Percentiles rank a stretch among this genome's conserved stretches.
phyloP scores from a whole-genome alignment of 164 flowering plant species.

The Brasenia schreberi region DNA sequence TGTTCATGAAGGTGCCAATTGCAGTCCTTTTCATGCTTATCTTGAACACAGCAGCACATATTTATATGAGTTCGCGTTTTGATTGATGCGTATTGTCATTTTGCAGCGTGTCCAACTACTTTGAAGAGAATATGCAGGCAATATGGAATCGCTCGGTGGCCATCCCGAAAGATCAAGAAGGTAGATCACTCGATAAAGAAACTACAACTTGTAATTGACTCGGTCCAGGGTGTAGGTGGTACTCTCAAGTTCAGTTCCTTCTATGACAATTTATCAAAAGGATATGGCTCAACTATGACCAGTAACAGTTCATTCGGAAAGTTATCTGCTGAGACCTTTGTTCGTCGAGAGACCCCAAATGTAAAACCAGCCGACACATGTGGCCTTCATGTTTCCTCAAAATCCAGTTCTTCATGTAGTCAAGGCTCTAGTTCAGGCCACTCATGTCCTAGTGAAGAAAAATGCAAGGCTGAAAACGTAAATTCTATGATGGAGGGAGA shows the following conservation, averaged over 20 bases:
- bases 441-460: slow-evolving; percentile 29
- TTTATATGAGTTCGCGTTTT: not conserved
- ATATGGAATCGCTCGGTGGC: slow-evolving; percentile 80
- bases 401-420: slow-evolving; percentile 55
- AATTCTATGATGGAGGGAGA: slow-evolving; percentile 30
- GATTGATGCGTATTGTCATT: slow-evolving; percentile 1
- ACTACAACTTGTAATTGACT: slow-evolving; percentile 69
- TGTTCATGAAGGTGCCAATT: not conserved
- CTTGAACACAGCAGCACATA: not conserved
- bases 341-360: slow-evolving; percentile 12
- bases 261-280: slow-evolving; percentile 54
- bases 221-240: slow-evolving; percentile 68
- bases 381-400: not conserved
- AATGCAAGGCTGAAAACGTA: slow-evolving; percentile 17
- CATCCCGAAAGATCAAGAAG: slow-evolving; percentile 82
- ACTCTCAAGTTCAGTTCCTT: slow-evolving; percentile 46
- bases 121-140: slow-evolving; percentile 89
- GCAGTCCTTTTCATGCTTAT: not conserved
- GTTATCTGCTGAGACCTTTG: slow-evolving; percentile 17
- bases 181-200: slow-evolving; percentile 72
- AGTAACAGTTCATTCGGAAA: slow-evolving; percentile 29
- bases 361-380: slow-evolving; percentile 10
- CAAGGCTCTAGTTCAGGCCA: slow-evolving; percentile 52
- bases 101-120: slow-evolving; percentile 84
- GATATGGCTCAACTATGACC: slow-evolving; percentile 13